These are phyloP conservation scores for Metschnikowia matae DNA, from an alignment of 805 yeast species.

Conservation along the genomic window DNA sequence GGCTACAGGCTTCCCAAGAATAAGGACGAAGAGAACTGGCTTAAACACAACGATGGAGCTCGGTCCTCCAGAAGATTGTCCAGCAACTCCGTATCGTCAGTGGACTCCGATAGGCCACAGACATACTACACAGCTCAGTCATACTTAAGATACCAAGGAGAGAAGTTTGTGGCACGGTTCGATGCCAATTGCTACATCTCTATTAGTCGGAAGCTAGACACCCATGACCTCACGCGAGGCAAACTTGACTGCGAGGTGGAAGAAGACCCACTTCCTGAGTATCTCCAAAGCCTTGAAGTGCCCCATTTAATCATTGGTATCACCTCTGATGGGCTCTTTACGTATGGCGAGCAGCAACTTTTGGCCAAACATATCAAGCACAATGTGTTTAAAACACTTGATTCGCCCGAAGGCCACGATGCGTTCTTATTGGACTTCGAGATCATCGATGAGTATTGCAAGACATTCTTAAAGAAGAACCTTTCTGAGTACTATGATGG, in stretches of 20 bases:
- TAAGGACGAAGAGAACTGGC: conserved; percentile 70
- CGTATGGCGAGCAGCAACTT: conserved; percentile 84
- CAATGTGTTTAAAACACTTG: conserved; percentile 62
- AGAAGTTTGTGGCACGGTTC: conserved; percentile 81
- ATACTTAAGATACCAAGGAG: conserved; percentile 90
- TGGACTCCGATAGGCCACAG: conserved; percentile 33
- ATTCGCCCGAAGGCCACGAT: conserved; percentile 96
- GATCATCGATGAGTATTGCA: conserved; percentile 67
- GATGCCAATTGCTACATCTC: conserved; percentile 97
- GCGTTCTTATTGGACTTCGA: conserved; percentile 90
- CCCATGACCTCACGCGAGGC: conserved; percentile 89
- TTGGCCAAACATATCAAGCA: conserved; percentile 73
- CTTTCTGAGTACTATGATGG: conserved; percentile 53
- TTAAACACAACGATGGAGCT: conserved; percentile 85
- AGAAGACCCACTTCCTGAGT: conserved; percentile 39
- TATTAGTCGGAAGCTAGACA: conserved; percentile 87
- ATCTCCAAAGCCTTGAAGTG: conserved; percentile 55
- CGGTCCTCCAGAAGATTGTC: conserved; percentile 12
- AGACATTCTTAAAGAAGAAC: conserved; percentile 57
- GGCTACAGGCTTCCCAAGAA: conserved; percentile 41
- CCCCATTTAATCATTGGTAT: conserved; percentile 89
- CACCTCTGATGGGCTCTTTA: conserved; percentile 87
- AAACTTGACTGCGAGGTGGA: conserved; percentile 39
- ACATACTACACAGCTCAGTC: conserved; percentile 91
- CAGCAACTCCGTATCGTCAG: conserved; percentile 13